Percentiles rank a stretch among this genome's conserved stretches.
Conservation (phyloP, 768 basidiomycete species). For the Suillus decipiens region DNA sequence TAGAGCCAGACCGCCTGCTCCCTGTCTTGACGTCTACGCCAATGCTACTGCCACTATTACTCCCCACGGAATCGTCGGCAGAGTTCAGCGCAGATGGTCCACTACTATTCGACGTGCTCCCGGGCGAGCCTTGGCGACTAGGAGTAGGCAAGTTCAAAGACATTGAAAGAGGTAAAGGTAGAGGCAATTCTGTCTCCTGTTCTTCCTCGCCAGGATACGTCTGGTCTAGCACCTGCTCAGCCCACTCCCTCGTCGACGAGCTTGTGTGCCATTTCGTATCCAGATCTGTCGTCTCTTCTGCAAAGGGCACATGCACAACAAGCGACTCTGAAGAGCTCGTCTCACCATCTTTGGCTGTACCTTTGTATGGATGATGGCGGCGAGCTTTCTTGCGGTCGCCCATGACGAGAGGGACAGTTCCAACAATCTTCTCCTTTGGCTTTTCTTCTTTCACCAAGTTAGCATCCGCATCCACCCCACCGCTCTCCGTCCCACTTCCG, state of each 20-base stretch:
- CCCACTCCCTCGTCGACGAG: conserved; percentile 47
- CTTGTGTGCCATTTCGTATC: conserved; percentile 23
- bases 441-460: conserved; percentile 5
- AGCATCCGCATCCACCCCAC: conserved; percentile 31
- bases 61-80: conserved; percentile 24
- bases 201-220: conserved; percentile 18
- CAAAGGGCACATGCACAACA: conserved; percentile 32
- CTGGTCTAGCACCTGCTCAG: conserved; percentile 41
- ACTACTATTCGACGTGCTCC: conserved; percentile 27
- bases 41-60: conserved; percentile 14
- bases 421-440: conserved; percentile 14
- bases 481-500: conserved; percentile 8
- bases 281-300: conserved; percentile 17
- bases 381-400: conserved; percentile 28
- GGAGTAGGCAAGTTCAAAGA: conserved; percentile 12
- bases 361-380: conserved; percentile 12
- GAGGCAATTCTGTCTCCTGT: conserved; percentile 12
- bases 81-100: conserved; percentile 26
- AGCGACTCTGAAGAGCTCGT: conserved; percentile 24
- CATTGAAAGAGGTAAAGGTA: conserved; percentile 9
- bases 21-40: conserved; percentile 12
- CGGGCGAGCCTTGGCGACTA: conserved; percentile 27
- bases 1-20: conserved; percentile 8
- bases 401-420: conserved; percentile 29
- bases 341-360: conserved; percentile 10